Base-by-base conservation (phyloP, 495 filamentous ascomycete species). In the Hyaloscypha hepaticicola region DNA sequence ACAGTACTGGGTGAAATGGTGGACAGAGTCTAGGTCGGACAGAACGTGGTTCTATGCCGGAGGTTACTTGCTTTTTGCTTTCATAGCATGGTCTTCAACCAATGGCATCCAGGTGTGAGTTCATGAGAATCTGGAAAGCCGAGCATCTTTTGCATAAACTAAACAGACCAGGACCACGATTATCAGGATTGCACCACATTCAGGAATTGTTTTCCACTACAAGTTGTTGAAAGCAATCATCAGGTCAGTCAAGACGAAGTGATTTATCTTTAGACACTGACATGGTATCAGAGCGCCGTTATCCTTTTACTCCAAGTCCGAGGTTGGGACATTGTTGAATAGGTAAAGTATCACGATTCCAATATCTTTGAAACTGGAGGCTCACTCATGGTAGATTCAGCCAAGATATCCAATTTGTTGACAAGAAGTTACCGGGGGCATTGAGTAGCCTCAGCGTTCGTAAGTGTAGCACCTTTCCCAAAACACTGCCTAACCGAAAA, bases 51-150 rank as follows among this genome's bases (percentile, higher is more conserved):
- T 72, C 68, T 69, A 69, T 29, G 58, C 61, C 21, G 27, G 33
- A 50, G 65, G 64, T n/a, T 70, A 55, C 48, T 29, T 70, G 6
- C 5, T 67, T 7, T 31, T 70, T 11, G 55, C 60, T 73, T 0
- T 88, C 83, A 67, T 90, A 86, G 58, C 70, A 83, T 69, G 67
- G 67, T 31, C 33, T 1, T 34, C 60, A 8, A 64, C 64, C n/a
- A 63, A 29, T 27, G 50, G 48, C 45, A 29, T 16, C 12, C 61
- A 69, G 71, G 71, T 66, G 71, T 73, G 34, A 24, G 64, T 66
- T 41, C 11, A 21, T 61, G 16, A 14, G 21, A 34, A 27, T n/a
- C 29, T 59, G 9, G 8, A 12, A 50, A 38, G 2, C 19, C 21
- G 12, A 26, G 12, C 22, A 6, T 59, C 28, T 66, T 4, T 14